These are phyloP conservation scores for Huntiella abstrusa DNA, from an alignment of 2,329 filamentous ascomycete species.

Conservation along the genomic window DNA sequence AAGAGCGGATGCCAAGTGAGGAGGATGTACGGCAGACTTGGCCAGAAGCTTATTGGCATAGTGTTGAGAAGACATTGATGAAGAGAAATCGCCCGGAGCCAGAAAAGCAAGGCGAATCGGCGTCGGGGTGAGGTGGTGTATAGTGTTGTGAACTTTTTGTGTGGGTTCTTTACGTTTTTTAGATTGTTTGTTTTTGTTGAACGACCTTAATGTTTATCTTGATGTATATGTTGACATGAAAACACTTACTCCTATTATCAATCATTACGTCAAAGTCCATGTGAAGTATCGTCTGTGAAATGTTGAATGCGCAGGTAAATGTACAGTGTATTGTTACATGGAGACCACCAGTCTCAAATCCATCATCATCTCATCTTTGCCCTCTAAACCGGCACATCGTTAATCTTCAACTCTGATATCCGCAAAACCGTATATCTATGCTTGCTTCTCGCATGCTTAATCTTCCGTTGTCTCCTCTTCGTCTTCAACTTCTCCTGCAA, in stretches of 20 bases:
- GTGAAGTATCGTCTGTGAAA: too few relatives aligned
- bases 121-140: neutral
- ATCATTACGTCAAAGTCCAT: too few relatives aligned
- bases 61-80: conserved; percentile 31
- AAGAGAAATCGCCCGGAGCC: conserved; percentile 7
- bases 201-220: neutral
- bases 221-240: too few relatives aligned
- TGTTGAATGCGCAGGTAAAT: neutral
- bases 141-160: too few relatives aligned
- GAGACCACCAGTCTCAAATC: neutral
- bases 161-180: neutral
- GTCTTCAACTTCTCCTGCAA: conserved; percentile 63
- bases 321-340: conserved; percentile 10
- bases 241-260: too few relatives aligned
- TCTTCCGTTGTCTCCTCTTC: conserved; percentile 56
- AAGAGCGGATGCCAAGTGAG: conserved; percentile 39
- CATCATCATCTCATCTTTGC: neutral
- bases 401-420: conserved; percentile 63
- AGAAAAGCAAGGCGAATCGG: neutral
- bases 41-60: conserved; percentile 43
- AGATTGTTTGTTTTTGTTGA: neutral
- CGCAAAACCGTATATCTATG: conserved; percentile 72
- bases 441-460: conserved; percentile 70
- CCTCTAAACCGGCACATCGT: conserved; percentile 14
- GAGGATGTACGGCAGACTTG: conserved; percentile 34